Conservation (phyloP, 495 filamentous ascomycete genomes). For the Penicillium nucicola region DNA sequence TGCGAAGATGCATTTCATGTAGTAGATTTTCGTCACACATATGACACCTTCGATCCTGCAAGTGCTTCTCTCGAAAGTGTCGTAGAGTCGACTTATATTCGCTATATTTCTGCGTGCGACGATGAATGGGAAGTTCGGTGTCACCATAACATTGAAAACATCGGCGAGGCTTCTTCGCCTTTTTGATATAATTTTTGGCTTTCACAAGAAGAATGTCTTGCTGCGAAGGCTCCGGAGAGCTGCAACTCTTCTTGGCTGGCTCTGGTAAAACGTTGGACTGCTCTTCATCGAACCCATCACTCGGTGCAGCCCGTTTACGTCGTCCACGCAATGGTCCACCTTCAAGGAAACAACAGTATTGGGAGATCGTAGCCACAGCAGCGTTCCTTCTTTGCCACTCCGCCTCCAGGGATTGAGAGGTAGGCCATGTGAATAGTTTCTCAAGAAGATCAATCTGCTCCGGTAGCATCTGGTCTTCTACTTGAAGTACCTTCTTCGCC, state of each 20-base stretch:
- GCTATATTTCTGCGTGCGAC: conserved; percentile 17
- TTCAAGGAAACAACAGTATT: conserved; percentile 18
- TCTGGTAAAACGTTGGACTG: conserved; percentile 8
- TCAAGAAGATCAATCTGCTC: conserved; percentile 23
- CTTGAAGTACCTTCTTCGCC: conserved; percentile 17
- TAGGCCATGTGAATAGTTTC: conserved; percentile 27
- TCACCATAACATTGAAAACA: conserved; percentile 25
- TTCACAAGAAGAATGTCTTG: conserved; percentile 9
- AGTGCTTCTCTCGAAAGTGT: conserved; percentile 23
- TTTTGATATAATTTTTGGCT: conserved; percentile 12
- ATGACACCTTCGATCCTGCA: conserved; percentile 23
- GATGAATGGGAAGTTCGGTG: conserved; percentile 14
- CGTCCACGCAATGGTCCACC: conserved; percentile 19
- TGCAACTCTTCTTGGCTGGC: conserved; percentile 11
- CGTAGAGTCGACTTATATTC: conserved; percentile 19
- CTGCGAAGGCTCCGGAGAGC: conserved; percentile 7
- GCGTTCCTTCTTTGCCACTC: conserved; percentile 24
- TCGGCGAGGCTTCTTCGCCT: conserved; percentile 15
- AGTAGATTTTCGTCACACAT: conserved; percentile 19
- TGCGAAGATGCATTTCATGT: conserved; percentile 27
- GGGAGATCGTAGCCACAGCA: conserved; percentile 14
- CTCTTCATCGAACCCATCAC: conserved; percentile 5
- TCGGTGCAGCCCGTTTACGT: conserved; percentile 15
- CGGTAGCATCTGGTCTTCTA: conserved; percentile 18
- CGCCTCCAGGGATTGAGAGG: conserved; percentile 23